These are phyloP conservation scores for Calonectria montana DNA, from an alignment of 2,329 filamentous ascomycete species.

Conservation along the genomic window DNA sequence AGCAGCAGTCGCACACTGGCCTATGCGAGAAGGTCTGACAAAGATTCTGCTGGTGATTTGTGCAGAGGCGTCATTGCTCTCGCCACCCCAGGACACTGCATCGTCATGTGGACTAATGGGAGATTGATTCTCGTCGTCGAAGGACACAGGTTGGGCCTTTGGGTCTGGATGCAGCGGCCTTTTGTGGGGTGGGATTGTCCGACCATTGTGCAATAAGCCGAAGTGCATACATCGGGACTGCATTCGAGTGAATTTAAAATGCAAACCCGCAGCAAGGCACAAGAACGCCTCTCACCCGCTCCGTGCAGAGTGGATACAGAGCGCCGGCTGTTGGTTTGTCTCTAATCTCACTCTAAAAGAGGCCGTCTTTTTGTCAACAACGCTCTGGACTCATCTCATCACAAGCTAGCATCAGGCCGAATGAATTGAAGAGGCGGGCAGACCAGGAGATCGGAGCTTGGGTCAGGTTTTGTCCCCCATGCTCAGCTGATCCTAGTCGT, in stretches of 20 bases:
- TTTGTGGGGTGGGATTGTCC: conserved; percentile 10
- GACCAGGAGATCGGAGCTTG: conserved; percentile 12
- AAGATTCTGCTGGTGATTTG: conserved; percentile 4
- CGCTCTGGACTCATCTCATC: not conserved
- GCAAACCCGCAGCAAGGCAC: conserved; percentile 9
- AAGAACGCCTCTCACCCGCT: not conserved
- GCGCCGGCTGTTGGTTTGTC: not conserved
- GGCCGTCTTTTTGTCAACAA: not conserved
- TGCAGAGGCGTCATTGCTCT: not conserved
- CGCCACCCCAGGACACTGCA: not conserved
- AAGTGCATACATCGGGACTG: conserved; percentile 21
- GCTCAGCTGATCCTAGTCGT: not conserved
- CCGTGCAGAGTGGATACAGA: not conserved
- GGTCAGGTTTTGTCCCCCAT: conserved; percentile 6
- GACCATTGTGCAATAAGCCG: conserved; percentile 7
- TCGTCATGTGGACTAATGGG: not conserved
- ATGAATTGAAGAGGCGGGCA: conserved; percentile 1
- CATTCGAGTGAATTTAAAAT: conserved; percentile 10
- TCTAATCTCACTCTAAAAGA: not conserved
- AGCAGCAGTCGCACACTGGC: conserved; percentile 1
- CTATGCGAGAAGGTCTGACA: conserved; percentile 2
- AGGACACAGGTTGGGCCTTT: not conserved
- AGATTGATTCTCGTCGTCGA: not conserved
- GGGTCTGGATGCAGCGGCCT: not conserved
- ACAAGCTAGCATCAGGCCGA: not conserved